Evolutionary conservation across 116 monocot genomes (phyloP), one percentile per base, ranked within the genome.

Genomic region (Cymodocea nodosa): DNA sequence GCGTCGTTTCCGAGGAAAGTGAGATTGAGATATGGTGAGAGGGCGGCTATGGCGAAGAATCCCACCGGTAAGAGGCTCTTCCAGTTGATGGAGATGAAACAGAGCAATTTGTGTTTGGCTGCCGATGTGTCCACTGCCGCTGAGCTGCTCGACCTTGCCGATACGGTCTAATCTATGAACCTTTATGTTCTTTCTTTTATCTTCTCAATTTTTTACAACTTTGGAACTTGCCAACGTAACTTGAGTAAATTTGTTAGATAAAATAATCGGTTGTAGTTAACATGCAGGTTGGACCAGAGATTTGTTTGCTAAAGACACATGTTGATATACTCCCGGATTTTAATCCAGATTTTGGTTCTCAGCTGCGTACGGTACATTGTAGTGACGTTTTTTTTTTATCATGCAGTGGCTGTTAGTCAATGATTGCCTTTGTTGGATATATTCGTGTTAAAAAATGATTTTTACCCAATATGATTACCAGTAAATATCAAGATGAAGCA

Each of bases 271-370:
- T 51, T 62, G 9, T 30, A 35, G 54, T 19, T 53, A 19, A 62
- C 77, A 0, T 76, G 73, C 76, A 93, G 93, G 89, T 93, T 77
- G 93, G 93, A 23, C 86, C 70, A 15, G 60, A 70, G 35, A 70
- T 70, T 39, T 70, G 70, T 50, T 23, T 70, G 60, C 60, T 91
- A 70, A 95, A 97, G 70, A 97, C 97, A 18, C 97, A 97, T 75
- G 97, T 91, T 64, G 97, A 88, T 69, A 97, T 97, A 68, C 79
- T 87, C 48, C 81, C 91, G 62, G 91, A 97, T 79, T 87, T 85
- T 68, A 82, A 76, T 22, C 66, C 81, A 55, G 85, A 91, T 14
- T 97, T 97, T 80, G 88, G 85, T n/a, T 64, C 78, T 35, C 68
- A 77, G 51, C 85, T 91, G 44, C 91, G 85, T 0, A 4, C 67